Base-by-base conservation (phyloP, 169 alveolate species). In the Plasmodium inui region DNA sequence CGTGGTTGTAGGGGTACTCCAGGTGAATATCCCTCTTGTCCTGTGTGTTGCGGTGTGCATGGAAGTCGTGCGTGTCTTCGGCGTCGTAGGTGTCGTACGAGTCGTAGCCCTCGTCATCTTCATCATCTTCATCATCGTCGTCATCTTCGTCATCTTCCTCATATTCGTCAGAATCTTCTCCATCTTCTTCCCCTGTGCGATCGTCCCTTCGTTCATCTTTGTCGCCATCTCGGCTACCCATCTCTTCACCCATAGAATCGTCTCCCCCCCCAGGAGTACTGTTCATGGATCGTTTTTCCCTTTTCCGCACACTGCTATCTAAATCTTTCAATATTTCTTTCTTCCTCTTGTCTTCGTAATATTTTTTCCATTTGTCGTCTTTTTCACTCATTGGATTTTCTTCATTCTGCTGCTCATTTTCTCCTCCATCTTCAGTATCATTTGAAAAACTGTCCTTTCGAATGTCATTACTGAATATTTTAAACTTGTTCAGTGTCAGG, bases 321-420 rank as follows among this genome's bases (percentile, higher is more conserved):
- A 89, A 41, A 79, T 89, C 90, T 80, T 89, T 89, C 72, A 89
- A 67, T 61, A 89, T 89, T 79, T 89, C 94, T 3, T 89, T 89
- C 22, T 39, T 57, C 32, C 94, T 53, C 53, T 89, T 89, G 19
- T 73, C 86, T 26, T 89, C 76, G 22, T 61, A 67, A 44, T 78
- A 70, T 19, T 61, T 89, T 79, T 79, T 89, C 94, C 94, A 89
- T 22, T 79, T 55, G 67, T 79, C 83, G 5, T 50, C 26, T 28
- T 79, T 53, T 50, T 79, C 94, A 84, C 19, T 12, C 28, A 12
- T 30, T 14, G 10, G 4, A 37, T 83, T 72, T 22, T n/a, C 6
- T 22, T 41, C 73, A 5, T 44, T 26, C n/a, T 9, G 22, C 53
- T 37, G 37, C 19, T 72, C 50, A 72, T 73, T 46, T 84, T 19